Evolutionary conservation across 2,329 filamentous ascomycete genomes (phyloP).

Genomic region (Rhexocercosporidium sp.): DNA sequence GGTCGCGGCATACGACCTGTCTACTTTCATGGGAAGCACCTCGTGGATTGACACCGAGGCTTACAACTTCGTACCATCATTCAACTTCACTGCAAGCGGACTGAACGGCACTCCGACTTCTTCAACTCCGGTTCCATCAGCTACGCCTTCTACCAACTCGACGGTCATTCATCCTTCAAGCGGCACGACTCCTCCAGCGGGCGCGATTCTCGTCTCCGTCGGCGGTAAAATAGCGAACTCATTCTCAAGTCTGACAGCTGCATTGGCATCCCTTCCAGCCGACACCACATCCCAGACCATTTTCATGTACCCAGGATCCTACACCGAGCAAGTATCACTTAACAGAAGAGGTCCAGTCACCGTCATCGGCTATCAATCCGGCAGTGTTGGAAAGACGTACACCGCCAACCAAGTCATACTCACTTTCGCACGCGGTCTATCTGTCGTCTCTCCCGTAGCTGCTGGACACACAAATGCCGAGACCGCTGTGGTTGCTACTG

Average conservation of each 20-base stretch:
- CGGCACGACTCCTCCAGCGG: slow-evolving; percentile 47
- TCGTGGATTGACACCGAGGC: slow-evolving; percentile 33
- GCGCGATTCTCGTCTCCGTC: slow-evolving; percentile 49
- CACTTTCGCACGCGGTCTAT: slow-evolving; percentile 36
- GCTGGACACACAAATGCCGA: slow-evolving; percentile 37
- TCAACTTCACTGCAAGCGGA: slow-evolving; percentile 32
- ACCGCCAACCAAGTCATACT: slow-evolving; percentile 44
- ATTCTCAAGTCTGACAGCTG: slow-evolving; percentile 24
- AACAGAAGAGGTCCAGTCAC: slow-evolving; percentile 22
- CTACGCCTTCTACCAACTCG: slow-evolving; percentile 39
- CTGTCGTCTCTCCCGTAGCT: slow-evolving; percentile 35
- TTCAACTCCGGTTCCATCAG: slow-evolving; percentile 30
- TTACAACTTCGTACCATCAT: slow-evolving; percentile 47
- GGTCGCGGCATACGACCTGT: slow-evolving; percentile 10
- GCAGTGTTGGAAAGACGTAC: slow-evolving; percentile 22
- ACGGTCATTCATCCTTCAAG: slow-evolving; percentile 47
- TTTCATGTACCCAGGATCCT: slow-evolving; percentile 59
- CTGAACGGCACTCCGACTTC: slow-evolving; percentile 23
- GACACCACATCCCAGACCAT: slow-evolving; percentile 47
- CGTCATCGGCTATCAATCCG: slow-evolving; percentile 47
- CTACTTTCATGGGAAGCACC: slow-evolving; percentile 15
- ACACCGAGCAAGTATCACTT: slow-evolving; percentile 57
- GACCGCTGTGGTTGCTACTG: slow-evolving; percentile 34
- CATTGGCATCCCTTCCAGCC: slow-evolving; percentile 24
- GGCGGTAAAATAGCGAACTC: slow-evolving; percentile 30